Evolutionary conservation across 148 eudicot species (phyloP).

Genomic region (Rhododendron vialii): DNA sequence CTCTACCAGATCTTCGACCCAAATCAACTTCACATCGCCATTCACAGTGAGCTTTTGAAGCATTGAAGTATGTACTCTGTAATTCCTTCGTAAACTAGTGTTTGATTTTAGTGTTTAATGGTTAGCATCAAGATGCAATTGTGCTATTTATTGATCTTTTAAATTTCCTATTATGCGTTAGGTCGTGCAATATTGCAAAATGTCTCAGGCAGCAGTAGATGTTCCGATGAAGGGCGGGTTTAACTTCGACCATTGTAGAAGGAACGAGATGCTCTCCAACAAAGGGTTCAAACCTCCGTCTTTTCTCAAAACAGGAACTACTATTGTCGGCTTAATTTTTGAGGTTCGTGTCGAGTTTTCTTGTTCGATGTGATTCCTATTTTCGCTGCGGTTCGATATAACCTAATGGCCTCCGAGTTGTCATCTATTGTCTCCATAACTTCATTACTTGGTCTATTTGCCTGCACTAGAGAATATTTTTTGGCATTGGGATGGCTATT

Average conservation of each 20-base stretch:
- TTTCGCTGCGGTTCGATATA: not conserved
- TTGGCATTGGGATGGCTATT: no score
- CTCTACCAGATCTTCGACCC: not conserved
- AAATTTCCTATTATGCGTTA: not conserved
- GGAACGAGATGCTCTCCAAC: constrained; percentile 60
- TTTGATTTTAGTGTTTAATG: not conserved
- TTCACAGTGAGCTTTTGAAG: not conserved
- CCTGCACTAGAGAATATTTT: not conserved
- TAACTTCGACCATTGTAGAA: constrained; percentile 60
- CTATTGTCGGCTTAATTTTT: constrained; percentile 72
- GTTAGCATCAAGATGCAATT: not conserved
- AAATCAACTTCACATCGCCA: not conserved
- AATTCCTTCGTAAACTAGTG: not conserved
- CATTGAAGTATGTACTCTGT: no score
- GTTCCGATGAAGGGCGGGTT: constrained; percentile 66
- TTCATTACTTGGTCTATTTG: not conserved
- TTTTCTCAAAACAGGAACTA: constrained; percentile 72
- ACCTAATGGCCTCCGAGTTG: not conserved
- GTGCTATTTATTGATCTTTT: not conserved
- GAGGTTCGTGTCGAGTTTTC: constrained; percentile 29
- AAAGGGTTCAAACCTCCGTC: constrained; percentile 47
- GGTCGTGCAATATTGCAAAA: constrained; percentile 9
- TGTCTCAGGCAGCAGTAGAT: constrained; percentile 42
- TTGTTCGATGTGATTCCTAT: not conserved
- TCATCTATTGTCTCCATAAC: not conserved